Evolutionary conservation across 2,329 filamentous ascomycete genomes (phyloP), one percentile per base, ranked within the genome.

Genomic region (Pseudocercospora vitis): DNA sequence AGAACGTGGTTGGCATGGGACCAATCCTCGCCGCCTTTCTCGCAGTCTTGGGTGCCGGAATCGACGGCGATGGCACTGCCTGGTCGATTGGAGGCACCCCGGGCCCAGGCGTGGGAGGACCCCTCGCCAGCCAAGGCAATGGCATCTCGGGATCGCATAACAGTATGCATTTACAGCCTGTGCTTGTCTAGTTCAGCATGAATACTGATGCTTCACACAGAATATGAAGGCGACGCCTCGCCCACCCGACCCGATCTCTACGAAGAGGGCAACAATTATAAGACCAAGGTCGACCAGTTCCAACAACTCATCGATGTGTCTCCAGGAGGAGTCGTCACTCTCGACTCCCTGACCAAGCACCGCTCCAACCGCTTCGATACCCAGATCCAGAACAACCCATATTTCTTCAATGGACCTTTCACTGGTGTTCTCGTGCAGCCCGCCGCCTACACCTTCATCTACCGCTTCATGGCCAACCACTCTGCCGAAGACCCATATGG

Each of bases 361-460:
- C 58, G 62, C 9, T 55, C 55, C 8, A 44, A 60, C n/a, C 55
- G 60, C 14, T 61, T 60, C 48, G 57, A 61, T 19, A 16, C 23
- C 5, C 56, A 56, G 26, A 61, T 69, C 24, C 59, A 59, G n/a
- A 62, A 61, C 48, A 71, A 71, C 55, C 64, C 66, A 40, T 55
- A 69, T 58, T 69, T 68, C 59, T 69, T 68, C 57, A 63, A 65
- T 49, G 65, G 57, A n/a, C 65, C 66, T 5, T 68, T 69, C 61
- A 50, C 62, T 11, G 64, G 64, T 50, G 57, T 69, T 1, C 52
- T 60, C 18, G 62, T 67, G 19, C 54, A 57, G 31, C 58, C 58
- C 21, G 60, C 60, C 8, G 61, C 60, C 11, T 63, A 56, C 60
- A 61, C 54, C 7, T 62, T 63, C 56, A 63, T 67, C 55, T 67